Base-by-base conservation (phyloP, 2,329 filamentous ascomycete genomes). In the Colletotrichum chrysophilum region DNA sequence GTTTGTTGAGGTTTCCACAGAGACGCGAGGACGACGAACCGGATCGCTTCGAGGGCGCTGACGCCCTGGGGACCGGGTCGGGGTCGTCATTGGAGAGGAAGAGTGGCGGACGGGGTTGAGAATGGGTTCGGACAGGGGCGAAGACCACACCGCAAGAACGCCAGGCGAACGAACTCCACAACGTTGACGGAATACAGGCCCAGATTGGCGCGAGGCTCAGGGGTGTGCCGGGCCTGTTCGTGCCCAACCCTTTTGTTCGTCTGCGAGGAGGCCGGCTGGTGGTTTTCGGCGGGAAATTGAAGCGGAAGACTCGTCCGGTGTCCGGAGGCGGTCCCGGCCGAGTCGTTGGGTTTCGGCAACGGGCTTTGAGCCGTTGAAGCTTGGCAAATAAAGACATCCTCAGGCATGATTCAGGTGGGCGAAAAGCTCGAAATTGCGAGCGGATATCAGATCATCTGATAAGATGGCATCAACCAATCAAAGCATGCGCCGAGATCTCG, bases 141-240 rank as follows among this genome's bases (percentile, higher is more conserved):
- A 43, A 21, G 30, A 55, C 55, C 69, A 72, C 73, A 75, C 73
- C 73, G 73, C 73, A 75, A 75, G 69, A 75, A 28, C 38, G 69
- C 9, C 18, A 71, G 61, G 16, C n/a, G 34, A 66, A 24, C 48
- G 36, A 24, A 56, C 72, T 56, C 73, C 73, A 75, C 73, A 5
- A 12, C n/a, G 13, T 16, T 14, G 56, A 43, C 48, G 73, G 55
- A 26, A 28, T 56, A n/a, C 52, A 56, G 8, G 58, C 62, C 24
- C 66, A 70, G 72, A 24, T 71, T 38, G 7, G 26, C 69, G 32
- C 68, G 43, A 36, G 67, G 61, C n/a, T 48, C 30, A 16, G 61
- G 30, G 36, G 30, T 38, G 48, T 36, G 48, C 48, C 61, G 69
- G 52, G 38, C 62, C 62, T 75, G 62, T 66, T 72, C 43, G 55